phyloP scores from a whole-genome alignment of 306 rosid genomes.

The Spatholobus suberectus region DNA sequence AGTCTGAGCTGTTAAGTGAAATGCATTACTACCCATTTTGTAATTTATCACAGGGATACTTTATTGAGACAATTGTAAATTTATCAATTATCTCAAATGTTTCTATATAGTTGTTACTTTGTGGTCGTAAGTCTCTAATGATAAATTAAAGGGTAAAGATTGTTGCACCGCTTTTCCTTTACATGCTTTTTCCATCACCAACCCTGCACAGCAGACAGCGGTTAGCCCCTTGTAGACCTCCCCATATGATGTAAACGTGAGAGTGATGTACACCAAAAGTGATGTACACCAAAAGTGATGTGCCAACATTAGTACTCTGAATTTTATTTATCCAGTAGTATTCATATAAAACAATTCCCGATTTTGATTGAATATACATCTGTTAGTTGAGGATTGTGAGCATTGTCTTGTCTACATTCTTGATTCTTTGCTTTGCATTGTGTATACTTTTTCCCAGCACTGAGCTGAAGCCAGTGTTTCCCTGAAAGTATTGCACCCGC shows the following conservation, averaged over 20 bases:
- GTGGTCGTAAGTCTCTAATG: constrained; percentile 1
- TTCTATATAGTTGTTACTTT: constrained; percentile 7
- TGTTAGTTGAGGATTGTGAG: background rate
- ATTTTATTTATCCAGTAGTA: background rate
- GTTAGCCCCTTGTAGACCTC: background rate
- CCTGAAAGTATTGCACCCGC: background rate
- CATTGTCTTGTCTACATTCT: background rate
- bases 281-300: constrained; percentile 9
- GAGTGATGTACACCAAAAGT: background rate
- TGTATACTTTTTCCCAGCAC: background rate
- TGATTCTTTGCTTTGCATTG: background rate
- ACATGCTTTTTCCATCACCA: constrained; percentile 19
- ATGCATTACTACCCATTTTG: constrained; percentile 6
- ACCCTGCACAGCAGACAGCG: background rate
- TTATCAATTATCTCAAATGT: constrained; percentile 20
- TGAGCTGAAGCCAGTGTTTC: background rate
- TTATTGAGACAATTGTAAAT: constrained; percentile 42
- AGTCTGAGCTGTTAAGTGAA: constrained; percentile 21
- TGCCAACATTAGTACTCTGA: background rate
- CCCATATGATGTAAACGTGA: constrained; percentile 2
- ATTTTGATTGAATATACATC: background rate
- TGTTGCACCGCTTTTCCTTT: background rate
- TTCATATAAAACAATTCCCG: background rate
- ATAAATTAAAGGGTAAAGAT: constrained; percentile 6
- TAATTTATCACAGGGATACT: constrained; percentile 28